Percentiles rank a stretch among this genome's conserved stretches.
phyloP scores from a whole-genome alignment of 305 asterid genomes.

The Solanum hybrid region DNA sequence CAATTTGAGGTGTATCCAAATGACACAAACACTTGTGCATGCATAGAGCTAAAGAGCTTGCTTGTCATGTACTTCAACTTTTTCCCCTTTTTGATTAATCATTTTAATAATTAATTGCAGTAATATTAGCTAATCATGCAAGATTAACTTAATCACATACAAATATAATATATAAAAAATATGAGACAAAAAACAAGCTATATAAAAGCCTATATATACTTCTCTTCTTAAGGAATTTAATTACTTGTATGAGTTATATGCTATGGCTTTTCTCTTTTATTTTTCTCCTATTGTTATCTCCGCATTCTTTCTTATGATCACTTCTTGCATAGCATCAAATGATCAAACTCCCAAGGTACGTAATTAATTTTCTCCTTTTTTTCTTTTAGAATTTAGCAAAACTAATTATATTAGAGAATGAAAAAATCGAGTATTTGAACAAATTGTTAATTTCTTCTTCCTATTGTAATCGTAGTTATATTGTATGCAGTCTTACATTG shows the following conservation, averaged over 20 bases:
- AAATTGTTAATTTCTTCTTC: background rate
- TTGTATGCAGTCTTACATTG: conserved; percentile 54
- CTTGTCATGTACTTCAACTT: conserved; percentile 2
- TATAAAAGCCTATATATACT: background rate
- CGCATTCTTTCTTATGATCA: background rate
- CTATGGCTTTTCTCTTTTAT: conserved; percentile 5
- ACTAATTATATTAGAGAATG: background rate
- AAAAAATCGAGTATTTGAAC: background rate
- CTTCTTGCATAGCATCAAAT: background rate
- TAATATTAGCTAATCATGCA: background rate
- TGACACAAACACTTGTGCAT: background rate
- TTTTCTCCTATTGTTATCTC: background rate
- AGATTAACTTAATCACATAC: background rate
- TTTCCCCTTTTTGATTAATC: background rate
- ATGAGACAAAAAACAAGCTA: background rate
- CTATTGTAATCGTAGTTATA: background rate
- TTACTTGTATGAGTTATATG: background rate
- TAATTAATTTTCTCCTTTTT: background rate
- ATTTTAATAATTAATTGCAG: background rate
- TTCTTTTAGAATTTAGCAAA: background rate
- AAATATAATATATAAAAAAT: background rate
- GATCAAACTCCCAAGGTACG: conserved; percentile 3
- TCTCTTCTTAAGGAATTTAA: background rate
- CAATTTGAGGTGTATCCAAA: background rate
- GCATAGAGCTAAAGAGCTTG: background rate